A percentile compares a stretch with the other conserved stretches of the same genome.
These are phyloP conservation scores for Malus fusca DNA, from an alignment of 306 rosid species.

Conservation along the genomic window DNA sequence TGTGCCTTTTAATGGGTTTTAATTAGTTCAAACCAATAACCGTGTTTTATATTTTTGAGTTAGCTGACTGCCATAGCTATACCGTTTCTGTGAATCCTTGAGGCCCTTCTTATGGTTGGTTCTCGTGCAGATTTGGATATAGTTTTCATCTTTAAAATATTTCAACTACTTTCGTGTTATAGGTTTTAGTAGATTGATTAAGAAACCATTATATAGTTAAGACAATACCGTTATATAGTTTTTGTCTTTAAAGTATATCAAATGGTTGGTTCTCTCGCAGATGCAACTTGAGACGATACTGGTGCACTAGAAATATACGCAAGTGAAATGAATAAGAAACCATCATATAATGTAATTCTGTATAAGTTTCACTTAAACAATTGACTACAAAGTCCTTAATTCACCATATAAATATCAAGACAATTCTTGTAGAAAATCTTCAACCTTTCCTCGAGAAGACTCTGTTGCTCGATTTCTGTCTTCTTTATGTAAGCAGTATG, in stretches of 20 bases:
- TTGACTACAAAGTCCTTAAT: not conserved
- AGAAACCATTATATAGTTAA: no score
- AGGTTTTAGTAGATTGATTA: not conserved
- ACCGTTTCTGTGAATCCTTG: not conserved
- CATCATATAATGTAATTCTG: not conserved
- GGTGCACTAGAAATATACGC: not conserved
- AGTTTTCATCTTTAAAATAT: not conserved
- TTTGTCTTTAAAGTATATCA: no score
- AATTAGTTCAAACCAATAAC: not conserved
- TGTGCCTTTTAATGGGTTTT: not conserved
- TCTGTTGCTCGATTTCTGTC: slow-evolving; percentile 32
- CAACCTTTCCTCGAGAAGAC: slow-evolving; percentile 70
- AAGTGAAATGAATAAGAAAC: not conserved
- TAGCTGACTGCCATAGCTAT: not conserved
- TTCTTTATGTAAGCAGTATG: slow-evolving; percentile 18
- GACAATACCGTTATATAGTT: not conserved
- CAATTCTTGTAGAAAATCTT: not conserved
- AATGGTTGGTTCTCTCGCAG: not conserved
- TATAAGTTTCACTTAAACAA: not conserved
- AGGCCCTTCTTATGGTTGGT: not conserved
- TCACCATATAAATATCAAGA: not conserved
- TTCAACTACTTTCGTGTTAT: not conserved
- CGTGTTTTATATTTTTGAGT: not conserved
- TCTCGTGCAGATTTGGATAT: not conserved
- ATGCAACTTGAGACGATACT: not conserved